These are phyloP conservation scores for Aegilops speltoides DNA, from an alignment of 176 grass and related monocot species.

Conservation along the genomic window DNA sequence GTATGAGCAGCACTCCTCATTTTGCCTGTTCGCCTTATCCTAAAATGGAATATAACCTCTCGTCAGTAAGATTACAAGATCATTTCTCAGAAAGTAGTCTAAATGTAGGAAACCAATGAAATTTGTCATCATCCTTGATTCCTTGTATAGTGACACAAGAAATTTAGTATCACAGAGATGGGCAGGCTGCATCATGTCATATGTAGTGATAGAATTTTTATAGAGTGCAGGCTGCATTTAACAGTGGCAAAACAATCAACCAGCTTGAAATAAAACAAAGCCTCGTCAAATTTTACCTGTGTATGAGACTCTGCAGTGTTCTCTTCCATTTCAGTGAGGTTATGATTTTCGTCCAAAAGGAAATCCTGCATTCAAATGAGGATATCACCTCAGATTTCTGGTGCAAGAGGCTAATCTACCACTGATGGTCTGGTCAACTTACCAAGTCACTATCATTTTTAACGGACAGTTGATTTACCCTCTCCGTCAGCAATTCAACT, in stretches of 20 bases:
- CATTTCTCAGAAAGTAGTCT: background rate
- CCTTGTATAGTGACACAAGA: background rate
- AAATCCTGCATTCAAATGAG: constrained; percentile 67
- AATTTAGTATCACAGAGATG: background rate
- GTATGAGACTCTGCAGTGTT: constrained; percentile 43
- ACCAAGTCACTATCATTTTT: constrained; percentile 85
- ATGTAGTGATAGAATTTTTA: background rate
- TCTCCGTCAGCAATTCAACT: constrained; percentile 90
- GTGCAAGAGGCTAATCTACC: constrained; percentile 2
- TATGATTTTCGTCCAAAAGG: constrained; percentile 84
- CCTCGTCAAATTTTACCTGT: constrained; percentile 40
- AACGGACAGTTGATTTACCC: constrained; percentile 70
- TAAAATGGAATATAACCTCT: constrained; percentile 23
- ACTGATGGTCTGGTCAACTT: constrained; percentile 38
- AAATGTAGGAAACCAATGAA: background rate
- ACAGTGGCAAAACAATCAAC: constrained; percentile 2
- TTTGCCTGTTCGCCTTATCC: constrained; percentile 61
- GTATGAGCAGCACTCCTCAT: constrained; percentile 80
- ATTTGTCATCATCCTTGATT: background rate
- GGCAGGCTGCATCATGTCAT: background rate
- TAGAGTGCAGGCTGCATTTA: background rate
- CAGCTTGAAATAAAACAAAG: constrained; percentile 9
- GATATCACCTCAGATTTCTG: constrained; percentile 23
- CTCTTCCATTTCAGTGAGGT: constrained; percentile 47
- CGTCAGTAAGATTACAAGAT: background rate